Conservation (phyloP, 2,329 filamentous ascomycete species). For the Daldinia eschscholtzii region DNA sequence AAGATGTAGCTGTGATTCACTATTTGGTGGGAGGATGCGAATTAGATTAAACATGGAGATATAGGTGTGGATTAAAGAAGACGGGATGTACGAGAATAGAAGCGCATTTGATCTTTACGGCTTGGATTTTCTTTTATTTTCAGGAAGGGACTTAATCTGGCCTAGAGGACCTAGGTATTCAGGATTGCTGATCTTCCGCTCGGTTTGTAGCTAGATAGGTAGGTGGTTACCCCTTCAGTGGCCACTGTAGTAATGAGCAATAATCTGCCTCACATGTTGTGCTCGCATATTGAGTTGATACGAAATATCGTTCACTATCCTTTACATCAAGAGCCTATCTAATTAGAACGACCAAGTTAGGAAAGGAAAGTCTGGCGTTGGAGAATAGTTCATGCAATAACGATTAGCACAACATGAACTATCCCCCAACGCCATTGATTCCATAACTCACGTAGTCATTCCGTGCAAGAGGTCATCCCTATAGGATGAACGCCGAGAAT, state of each 20-base stretch:
- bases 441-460: no score
- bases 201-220: background rate
- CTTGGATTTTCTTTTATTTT: constrained; percentile 26
- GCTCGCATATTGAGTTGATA: no score
- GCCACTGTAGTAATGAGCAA: background rate
- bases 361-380: background rate
- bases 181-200: constrained; percentile 3
- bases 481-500: background rate
- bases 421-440: no score
- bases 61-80: background rate
- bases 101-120: constrained; percentile 20
- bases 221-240: background rate
- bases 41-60: background rate
- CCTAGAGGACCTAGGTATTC: background rate
- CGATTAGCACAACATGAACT: no score
- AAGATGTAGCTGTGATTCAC: background rate
- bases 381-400: background rate
- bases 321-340: background rate
- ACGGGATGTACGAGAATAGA: constrained; percentile 2
- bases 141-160: background rate
- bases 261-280: background rate
- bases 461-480: background rate
- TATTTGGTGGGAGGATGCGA: background rate
- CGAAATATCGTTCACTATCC: background rate
- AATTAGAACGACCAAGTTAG: background rate